Conservation (phyloP, 108 stramenopile genomes). For the Nitzschia putrida region DNA sequence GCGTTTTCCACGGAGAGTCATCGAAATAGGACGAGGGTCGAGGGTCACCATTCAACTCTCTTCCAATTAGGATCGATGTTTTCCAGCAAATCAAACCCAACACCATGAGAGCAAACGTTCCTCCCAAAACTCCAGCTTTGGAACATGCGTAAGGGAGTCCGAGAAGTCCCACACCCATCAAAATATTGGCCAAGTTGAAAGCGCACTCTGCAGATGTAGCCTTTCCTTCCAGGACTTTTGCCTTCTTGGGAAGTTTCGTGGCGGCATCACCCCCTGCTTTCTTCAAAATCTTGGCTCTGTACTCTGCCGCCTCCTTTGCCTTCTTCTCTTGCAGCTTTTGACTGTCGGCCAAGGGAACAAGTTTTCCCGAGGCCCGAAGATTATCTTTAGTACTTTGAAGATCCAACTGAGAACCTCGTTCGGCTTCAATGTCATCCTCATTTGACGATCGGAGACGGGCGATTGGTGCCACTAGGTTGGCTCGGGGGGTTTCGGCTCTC, state of each 20-base stretch:
- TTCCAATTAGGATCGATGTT: constrained; percentile 74
- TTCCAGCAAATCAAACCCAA: constrained; percentile 57
- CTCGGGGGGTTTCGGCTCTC: constrained; percentile 17
- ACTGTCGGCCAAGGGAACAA: constrained; percentile 21
- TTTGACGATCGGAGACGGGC: constrained; percentile 9
- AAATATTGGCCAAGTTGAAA: constrained; percentile 80
- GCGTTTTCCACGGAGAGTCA: constrained; percentile 51
- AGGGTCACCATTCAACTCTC: constrained; percentile 79
- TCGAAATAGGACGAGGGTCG: constrained; percentile 61
- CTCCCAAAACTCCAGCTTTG: constrained; percentile 67
- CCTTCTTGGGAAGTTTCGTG: constrained; percentile 23
- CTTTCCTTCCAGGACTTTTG: constrained; percentile 41
- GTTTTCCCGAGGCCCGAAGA: constrained; percentile 15
- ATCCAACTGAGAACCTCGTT: constrained; percentile 7
- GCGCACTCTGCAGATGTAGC: constrained; percentile 58
- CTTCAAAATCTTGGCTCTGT: constrained; percentile 57
- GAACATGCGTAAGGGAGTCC: constrained; percentile 69
- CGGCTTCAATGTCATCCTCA: constrained; percentile 5
- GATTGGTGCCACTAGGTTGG: constrained; percentile 15
- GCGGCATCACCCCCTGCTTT: constrained; percentile 27
- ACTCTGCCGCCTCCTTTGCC: constrained; percentile 50
- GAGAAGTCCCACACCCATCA: constrained; percentile 82
- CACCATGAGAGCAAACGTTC: constrained; percentile 45
- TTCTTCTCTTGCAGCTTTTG: constrained; percentile 36
- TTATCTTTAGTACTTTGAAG: constrained; percentile 33